Evolutionary conservation across 345 rosid species (phyloP), one percentile per base, ranked within the genome.

Genomic region (Ceriops tagal): DNA sequence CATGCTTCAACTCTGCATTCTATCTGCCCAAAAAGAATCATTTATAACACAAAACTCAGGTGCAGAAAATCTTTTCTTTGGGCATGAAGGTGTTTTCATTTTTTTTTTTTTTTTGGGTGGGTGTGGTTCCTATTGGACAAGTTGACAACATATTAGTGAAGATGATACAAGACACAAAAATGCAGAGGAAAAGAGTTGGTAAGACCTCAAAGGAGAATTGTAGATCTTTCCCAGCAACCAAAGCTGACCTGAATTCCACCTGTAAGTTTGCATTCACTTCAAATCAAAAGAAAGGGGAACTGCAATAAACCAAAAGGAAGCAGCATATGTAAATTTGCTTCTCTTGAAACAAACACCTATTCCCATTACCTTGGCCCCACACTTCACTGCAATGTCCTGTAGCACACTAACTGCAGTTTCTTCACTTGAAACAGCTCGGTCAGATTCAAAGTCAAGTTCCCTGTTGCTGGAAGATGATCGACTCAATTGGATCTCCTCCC

Each of bases 181-280:
- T 7, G 13, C 64, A 62, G 64, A 47, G 76, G 37, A 65, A 43
- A 69, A 65, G 72, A 68, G 61, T 49, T 49, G 16, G 47, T 46
- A 37, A 64, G 78, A 95, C 99, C 99, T 95, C 98, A 79, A 85
- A 66, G 28, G 84, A 85, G 79, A 95, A 95, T 80, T 85, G 88
- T 81, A 96, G 79, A 73, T 83, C 89, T 52, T 74, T 78, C 86
- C 89, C 80, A 69, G 83, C 78, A 81, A 92, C 82, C 81, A 96
- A 75, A 58, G 84, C 73, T 16, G 81, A 81, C 76, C 80, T 83
- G 73, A 87, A 96, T 73, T 96, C 98, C 81, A 92, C 90, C 98
- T 92, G 77, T 67, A 78, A 74, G n/a, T 71, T 70, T 79, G 68
- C 69, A 72, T 32, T 27, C 52, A 73, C 65, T 10, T 60, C 51